Evolutionary conservation across 306 rosid genomes (phyloP).

Genomic region (Carpinus viminea): DNA sequence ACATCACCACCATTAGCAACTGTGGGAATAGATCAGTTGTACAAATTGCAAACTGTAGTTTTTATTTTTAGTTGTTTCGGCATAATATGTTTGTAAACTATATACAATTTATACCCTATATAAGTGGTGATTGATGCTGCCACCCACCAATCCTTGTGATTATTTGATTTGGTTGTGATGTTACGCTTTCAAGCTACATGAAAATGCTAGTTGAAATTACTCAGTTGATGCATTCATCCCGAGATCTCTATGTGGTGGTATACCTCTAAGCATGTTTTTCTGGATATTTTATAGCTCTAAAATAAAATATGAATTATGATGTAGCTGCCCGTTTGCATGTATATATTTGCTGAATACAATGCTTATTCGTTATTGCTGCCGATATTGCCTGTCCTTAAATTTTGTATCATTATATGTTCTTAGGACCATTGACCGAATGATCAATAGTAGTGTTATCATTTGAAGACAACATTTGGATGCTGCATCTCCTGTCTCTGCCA

Average conservation of each 20-base stretch:
- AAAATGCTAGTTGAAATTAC: too few species aligned
- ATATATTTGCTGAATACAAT: background rate
- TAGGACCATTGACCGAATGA: background rate
- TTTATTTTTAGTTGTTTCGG: background rate
- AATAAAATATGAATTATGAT: background rate
- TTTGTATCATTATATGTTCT: background rate
- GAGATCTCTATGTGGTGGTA: too few species aligned
- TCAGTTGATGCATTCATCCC: too few species aligned
- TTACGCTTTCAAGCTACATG: background rate
- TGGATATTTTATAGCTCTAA: too few species aligned
- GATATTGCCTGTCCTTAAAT: background rate
- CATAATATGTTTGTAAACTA: background rate
- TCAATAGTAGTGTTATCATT: too few species aligned
- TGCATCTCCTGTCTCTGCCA: too few species aligned
- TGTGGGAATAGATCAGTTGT: background rate
- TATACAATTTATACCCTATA: background rate
- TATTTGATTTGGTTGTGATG: background rate
- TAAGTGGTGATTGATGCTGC: background rate
- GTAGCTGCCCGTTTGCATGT: background rate
- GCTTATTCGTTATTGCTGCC: background rate
- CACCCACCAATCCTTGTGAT: background rate
- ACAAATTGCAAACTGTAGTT: background rate
- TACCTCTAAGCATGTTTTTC: background rate
- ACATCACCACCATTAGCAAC: background rate
- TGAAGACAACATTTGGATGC: too few species aligned